Conservation (phyloP, 305 asterid species). For the Fraxinus floribunda region DNA sequence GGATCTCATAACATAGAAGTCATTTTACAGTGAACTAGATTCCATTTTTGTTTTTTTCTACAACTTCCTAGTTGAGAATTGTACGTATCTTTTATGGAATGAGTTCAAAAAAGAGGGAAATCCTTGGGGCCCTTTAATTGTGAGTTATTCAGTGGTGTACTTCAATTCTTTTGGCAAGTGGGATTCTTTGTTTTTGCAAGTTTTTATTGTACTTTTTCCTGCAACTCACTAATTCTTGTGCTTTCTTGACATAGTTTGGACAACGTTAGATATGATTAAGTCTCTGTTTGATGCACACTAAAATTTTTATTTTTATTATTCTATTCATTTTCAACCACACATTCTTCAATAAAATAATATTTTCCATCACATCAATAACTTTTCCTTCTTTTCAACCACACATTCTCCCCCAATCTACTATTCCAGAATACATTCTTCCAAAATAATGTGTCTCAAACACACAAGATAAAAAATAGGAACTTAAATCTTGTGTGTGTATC, state of each 20-base stretch:
- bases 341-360: no score
- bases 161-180: not conserved
- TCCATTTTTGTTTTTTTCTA: conserved; percentile 8
- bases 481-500: not conserved
- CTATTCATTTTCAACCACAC: no score
- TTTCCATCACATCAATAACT: no score
- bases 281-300: no score
- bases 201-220: not conserved
- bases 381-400: no score
- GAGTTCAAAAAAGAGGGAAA: not conserved
- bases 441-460: no score
- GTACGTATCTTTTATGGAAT: not conserved
- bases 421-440: no score
- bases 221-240: not conserved
- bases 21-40: not conserved
- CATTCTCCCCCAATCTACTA: no score
- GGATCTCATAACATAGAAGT: not conserved
- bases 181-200: not conserved
- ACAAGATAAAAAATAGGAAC: not conserved
- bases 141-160: not conserved
- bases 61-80: conserved; percentile 15
- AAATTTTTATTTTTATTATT: no score
- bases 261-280: not conserved
- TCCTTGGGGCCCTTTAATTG: not conserved
- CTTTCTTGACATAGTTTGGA: not conserved